phyloP scores from a whole-genome alignment of 73 alveolate species.

The Chromera velia region DNA sequence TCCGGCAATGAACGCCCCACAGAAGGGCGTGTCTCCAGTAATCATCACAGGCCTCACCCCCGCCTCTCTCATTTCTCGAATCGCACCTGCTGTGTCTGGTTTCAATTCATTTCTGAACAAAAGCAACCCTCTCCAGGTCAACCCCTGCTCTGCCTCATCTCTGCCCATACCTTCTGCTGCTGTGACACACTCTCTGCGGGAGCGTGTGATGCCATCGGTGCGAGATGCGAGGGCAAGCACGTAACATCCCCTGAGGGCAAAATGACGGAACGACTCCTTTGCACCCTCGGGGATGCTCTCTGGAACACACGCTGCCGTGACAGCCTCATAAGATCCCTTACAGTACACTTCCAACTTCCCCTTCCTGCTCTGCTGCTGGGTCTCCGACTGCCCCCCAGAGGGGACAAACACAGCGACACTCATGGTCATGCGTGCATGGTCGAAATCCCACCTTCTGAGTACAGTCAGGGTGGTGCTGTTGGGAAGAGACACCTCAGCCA shows the following conservation, averaged over 20 bases:
- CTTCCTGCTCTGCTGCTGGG: too few species aligned
- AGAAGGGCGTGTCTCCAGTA: conserved; percentile 51
- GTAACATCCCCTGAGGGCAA: too few species aligned
- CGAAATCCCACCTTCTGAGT: neutral
- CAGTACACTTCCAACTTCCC: too few species aligned
- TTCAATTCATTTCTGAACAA: conserved; percentile 1
- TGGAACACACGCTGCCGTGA: neutral
- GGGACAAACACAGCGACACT: too few species aligned
- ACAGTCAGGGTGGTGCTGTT: too few species aligned
- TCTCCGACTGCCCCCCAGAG: too few species aligned
- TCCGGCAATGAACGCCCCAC: too few species aligned
- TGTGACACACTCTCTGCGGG: too few species aligned
- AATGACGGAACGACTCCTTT: too few species aligned
- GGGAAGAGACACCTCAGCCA: too few species aligned
- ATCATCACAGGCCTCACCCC: conserved; percentile 13
- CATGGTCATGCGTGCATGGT: neutral
- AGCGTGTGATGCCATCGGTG: too few species aligned
- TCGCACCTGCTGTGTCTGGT: neutral
- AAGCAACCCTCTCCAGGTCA: neutral
- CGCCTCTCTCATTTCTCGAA: neutral
- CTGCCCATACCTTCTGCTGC: too few species aligned
- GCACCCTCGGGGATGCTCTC: neutral
- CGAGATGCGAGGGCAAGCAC: neutral
- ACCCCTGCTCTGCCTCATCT: neutral
- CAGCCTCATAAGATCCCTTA: neutral